Base-by-base conservation (phyloP, 345 rosid genomes). In the Iberis pinnata region DNA sequence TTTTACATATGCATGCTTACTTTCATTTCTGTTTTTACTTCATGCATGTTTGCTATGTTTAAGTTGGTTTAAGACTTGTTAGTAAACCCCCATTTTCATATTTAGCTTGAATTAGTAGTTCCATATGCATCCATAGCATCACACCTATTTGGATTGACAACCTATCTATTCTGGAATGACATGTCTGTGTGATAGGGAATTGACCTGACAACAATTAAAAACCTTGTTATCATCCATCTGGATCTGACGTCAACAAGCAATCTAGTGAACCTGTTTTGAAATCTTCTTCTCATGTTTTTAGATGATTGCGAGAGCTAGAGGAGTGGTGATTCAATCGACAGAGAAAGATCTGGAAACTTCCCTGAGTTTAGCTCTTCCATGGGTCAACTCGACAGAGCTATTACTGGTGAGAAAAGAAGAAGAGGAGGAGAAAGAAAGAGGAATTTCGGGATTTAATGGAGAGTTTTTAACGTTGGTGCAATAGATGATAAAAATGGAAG, bases 401-500 rank as follows among this genome's bases (percentile, higher is more conserved):
- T 41, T 68, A 3, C 74, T 58, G 49, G 70, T 55, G 50, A 64
- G 55, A 53, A 54, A 43, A 48, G 43, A 46, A 14, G 63, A 52
- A 9, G 70, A 57, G 14, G 57, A 31, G 6, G 59, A 43, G 27
- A 31, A 43, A 11, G 33, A n/a, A n/a, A n/a, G 15, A 6, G 84
- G 73, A 13, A 56, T 74, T 15, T 45, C 61, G 17, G 92, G 84
- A 39, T 77, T 86, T 16, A 71, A 67, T 37, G 58, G 77, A 14
- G 94, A 86, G 48, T 79, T 89, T 11, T 73, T 82, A 81, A 75
- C 58, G 56, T 82, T 80, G 76, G 65, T 89, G 77, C 95, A 89
- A 7, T 95, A 89, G 60, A 89, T 89, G 96, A 78, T 89, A 56
- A 86, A 65, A 64, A 75, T 41, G 51, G 97, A 89, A 68, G 96